A percentile compares a stretch with the other conserved stretches of the same genome.
Conservation (phyloP, 2,329 filamentous ascomycete species). For the Phaeosphaeriaceae sp. region DNA sequence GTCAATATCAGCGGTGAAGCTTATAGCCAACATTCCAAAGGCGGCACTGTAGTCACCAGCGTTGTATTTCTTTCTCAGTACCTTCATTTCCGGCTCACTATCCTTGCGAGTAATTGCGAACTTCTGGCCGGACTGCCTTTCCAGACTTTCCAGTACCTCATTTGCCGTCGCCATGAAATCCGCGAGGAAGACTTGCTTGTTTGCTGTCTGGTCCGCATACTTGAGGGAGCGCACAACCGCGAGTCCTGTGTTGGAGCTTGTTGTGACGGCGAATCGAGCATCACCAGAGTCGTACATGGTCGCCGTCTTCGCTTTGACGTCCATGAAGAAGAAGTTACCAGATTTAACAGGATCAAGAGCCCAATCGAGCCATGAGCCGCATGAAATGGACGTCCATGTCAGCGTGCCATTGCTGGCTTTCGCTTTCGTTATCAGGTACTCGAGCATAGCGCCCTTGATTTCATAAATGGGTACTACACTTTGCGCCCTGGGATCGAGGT, state of each 20-base stretch:
- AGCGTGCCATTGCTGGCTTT: conserved; percentile 20
- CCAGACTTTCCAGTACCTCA: conserved; percentile 22
- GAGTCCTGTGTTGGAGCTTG: conserved; percentile 22
- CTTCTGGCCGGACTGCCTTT: conserved; percentile 18
- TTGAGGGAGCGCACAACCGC: conserved; percentile 23
- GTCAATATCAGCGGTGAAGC: conserved; percentile 30
- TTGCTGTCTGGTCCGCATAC: conserved; percentile 12
- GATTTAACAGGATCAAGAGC: conserved; percentile 22
- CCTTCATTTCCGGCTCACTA: conserved; percentile 11
- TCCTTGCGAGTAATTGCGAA: conserved; percentile 17
- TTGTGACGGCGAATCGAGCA: conserved; percentile 23
- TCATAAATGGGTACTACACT: conserved; percentile 46
- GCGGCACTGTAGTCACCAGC: conserved; percentile 18
- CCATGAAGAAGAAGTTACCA: conserved; percentile 30
- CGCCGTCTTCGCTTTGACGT: conserved; percentile 22
- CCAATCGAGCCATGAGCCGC: conserved; percentile 35
- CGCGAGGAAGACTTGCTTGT: conserved; percentile 30
- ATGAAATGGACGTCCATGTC: conserved; percentile 28
- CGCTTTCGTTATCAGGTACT: conserved; percentile 41
- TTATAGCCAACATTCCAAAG: conserved; percentile 23
- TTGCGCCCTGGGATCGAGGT: conserved; percentile 37
- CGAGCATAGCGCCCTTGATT: conserved; percentile 43
- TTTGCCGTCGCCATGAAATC: conserved; percentile 24
- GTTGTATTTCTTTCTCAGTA: conserved; percentile 16
- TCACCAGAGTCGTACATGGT: conserved; percentile 29